Conservation (phyloP, 805 yeast species). For the Starmera amethionina region DNA sequence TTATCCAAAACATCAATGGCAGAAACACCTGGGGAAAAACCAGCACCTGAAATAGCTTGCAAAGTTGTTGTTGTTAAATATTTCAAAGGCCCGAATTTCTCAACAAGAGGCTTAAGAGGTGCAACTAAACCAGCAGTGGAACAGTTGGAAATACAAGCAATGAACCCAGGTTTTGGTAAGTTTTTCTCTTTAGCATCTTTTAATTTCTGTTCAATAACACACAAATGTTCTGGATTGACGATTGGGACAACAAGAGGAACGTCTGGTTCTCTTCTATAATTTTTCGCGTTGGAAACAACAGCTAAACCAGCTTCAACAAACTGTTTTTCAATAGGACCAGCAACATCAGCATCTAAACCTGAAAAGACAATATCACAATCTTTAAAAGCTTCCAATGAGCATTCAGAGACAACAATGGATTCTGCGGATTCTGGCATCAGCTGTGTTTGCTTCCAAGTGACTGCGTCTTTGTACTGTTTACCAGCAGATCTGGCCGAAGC, state of each 20-base stretch:
- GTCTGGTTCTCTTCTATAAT: constrained; percentile 77
- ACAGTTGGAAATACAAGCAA: constrained; percentile 94
- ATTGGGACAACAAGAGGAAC: constrained; percentile 95
- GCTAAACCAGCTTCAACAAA: constrained; percentile 75
- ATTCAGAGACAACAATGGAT: constrained; percentile 60
- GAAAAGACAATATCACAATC: constrained; percentile 93
- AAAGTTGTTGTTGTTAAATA: constrained; percentile 81
- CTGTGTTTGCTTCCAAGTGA: constrained; percentile 88
- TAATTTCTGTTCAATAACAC: constrained; percentile 53
- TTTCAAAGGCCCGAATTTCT: constrained; percentile 83
- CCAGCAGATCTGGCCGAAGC: constrained; percentile 95
- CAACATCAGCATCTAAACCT: constrained; percentile 87
- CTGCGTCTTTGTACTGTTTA: constrained; percentile 74
- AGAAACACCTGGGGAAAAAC: constrained; percentile 95
- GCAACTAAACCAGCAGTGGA: constrained; percentile 98
- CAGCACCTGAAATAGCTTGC: constrained; percentile 98
- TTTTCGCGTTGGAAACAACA: constrained; percentile 91
- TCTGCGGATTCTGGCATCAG: constrained; percentile 63
- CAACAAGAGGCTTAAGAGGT: constrained; percentile 90
- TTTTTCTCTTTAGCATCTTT: constrained; percentile 45
- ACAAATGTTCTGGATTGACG: constrained; percentile 85
- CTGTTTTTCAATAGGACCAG: constrained; percentile 85
- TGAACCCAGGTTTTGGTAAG: constrained; percentile 61
- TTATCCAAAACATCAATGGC: constrained; percentile 93
- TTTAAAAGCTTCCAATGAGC: constrained; percentile 65